phyloP scores from a whole-genome alignment of 768 basidiomycete species.

The Trametes maxima region DNA sequence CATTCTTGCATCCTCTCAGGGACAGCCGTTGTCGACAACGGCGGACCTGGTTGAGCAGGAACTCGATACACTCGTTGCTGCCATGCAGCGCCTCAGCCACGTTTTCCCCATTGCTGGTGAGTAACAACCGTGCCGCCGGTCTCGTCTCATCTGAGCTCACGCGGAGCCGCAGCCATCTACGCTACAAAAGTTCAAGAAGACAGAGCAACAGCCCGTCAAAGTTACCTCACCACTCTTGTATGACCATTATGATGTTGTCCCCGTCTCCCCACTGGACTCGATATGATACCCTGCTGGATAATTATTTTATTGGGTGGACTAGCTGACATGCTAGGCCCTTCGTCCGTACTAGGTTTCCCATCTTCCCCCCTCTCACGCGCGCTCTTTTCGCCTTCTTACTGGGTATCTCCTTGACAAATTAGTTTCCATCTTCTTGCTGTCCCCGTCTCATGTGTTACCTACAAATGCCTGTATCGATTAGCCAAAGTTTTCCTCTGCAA shows the following conservation, averaged over 20 bases:
- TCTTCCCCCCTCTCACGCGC: neutral
- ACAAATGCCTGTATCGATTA: constrained; percentile 5
- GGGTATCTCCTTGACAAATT: neutral
- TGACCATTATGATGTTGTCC: neutral
- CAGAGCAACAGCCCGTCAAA: neutral
- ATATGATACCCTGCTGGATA: neutral
- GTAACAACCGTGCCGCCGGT: neutral
- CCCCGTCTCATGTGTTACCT: neutral
- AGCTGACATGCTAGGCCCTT: neutral
- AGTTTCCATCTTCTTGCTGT: neutral
- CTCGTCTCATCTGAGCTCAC: neutral
- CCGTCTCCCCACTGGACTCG: neutral
- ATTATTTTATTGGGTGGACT: neutral
- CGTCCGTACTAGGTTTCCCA: neutral
- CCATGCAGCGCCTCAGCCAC: constrained; percentile 38
- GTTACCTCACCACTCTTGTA: neutral
- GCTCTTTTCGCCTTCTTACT: neutral
- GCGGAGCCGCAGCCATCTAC: constrained; percentile 11
- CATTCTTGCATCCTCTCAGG: constrained; percentile 32
- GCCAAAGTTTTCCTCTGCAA: neutral
- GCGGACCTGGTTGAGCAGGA: constrained; percentile 36
- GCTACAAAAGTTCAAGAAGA: constrained; percentile 18
- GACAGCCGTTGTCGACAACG: constrained; percentile 17
- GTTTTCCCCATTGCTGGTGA: constrained; percentile 43
- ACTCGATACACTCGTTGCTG: constrained; percentile 37